Percentiles rank a stretch among this genome's conserved stretches.
These are phyloP conservation scores for Escallonia herrerae DNA, from an alignment of 129 eudicot species.

Conservation along the genomic window DNA sequence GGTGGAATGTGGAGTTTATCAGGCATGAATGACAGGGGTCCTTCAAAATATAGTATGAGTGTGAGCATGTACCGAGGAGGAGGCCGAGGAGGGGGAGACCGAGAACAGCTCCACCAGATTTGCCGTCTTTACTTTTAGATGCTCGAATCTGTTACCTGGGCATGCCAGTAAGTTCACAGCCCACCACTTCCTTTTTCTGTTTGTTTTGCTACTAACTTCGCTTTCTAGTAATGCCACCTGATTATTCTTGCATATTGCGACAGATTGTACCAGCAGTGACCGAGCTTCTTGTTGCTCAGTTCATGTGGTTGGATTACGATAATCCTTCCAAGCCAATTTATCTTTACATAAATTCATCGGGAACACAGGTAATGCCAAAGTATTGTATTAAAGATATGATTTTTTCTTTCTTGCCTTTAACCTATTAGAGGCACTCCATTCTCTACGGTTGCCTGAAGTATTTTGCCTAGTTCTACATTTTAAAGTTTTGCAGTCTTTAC, in stretches of 20 bases:
- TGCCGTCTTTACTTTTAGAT: conserved; percentile 71
- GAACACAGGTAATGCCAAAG: conserved; percentile 59
- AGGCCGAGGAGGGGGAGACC: conserved; percentile 49
- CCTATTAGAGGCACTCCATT: not conserved
- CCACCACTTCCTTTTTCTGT: not conserved
- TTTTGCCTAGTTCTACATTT: not conserved
- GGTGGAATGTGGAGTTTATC: conserved; percentile 73
- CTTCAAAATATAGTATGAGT: conserved; percentile 61
- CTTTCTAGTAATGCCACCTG: not conserved
- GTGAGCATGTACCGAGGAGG: conserved; percentile 71
- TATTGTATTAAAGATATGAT: not conserved
- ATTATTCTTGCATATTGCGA: conserved; percentile 17
- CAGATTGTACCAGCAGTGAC: conserved; percentile 84
- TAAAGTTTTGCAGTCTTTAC: not conserved
- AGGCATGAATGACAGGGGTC: conserved; percentile 41
- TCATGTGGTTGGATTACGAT: conserved; percentile 83
- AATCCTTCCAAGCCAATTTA: conserved; percentile 67
- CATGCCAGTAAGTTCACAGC: conserved; percentile 56
- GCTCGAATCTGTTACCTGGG: conserved; percentile 72
- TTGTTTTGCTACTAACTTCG: not conserved
- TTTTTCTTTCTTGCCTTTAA: not conserved
- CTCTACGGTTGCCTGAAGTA: not conserved
- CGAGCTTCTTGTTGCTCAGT: conserved; percentile 85
- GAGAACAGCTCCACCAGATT: conserved; percentile 75
- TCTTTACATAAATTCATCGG: conserved; percentile 81